phyloP scores from a whole-genome alignment of 2,329 filamentous ascomycete species.

The Aphanocladium album region DNA sequence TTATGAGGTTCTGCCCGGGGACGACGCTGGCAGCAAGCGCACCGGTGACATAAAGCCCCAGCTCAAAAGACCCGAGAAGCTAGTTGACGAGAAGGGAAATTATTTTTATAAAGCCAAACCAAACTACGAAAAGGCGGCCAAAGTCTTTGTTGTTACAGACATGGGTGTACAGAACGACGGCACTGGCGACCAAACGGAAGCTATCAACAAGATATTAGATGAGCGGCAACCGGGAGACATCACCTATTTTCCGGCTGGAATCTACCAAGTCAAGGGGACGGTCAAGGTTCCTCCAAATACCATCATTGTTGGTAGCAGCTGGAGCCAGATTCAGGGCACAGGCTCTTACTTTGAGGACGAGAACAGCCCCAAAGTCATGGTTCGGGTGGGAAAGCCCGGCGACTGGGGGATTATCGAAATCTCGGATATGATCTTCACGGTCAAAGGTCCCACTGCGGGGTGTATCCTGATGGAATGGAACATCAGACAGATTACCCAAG shows the following conservation, averaged over 20 bases:
- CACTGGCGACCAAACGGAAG: slow-evolving; percentile 22
- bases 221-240: too few species aligned
- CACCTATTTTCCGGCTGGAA: slow-evolving; percentile 23
- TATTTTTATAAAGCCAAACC: too few species aligned
- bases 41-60: too few species aligned
- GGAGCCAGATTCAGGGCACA: slow-evolving; percentile 63
- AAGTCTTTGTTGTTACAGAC: slow-evolving; percentile 34
- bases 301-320: slow-evolving; percentile 36
- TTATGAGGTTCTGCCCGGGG: too few species aligned
- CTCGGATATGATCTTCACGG: slow-evolving; percentile 62
- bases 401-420: slow-evolving; percentile 63
- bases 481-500: slow-evolving; percentile 44
- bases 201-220: slow-evolving; percentile 8
- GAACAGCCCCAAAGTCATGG: slow-evolving; percentile 57
- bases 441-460: slow-evolving; percentile 61
- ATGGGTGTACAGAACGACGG: slow-evolving; percentile 34
- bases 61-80: background rate
- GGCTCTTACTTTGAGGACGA: slow-evolving; percentile 59
- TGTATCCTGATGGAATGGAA: slow-evolving; percentile 72
- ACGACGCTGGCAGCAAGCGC: too few species aligned
- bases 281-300: slow-evolving; percentile 53
- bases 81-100: too few species aligned
- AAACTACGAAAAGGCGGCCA: slow-evolving; percentile 26
- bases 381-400: slow-evolving; percentile 59
- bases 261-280: slow-evolving; percentile 21